Evolutionary conservation across 2,329 filamentous ascomycete species (phyloP).

Genomic region (Thelonectria rubi): DNA sequence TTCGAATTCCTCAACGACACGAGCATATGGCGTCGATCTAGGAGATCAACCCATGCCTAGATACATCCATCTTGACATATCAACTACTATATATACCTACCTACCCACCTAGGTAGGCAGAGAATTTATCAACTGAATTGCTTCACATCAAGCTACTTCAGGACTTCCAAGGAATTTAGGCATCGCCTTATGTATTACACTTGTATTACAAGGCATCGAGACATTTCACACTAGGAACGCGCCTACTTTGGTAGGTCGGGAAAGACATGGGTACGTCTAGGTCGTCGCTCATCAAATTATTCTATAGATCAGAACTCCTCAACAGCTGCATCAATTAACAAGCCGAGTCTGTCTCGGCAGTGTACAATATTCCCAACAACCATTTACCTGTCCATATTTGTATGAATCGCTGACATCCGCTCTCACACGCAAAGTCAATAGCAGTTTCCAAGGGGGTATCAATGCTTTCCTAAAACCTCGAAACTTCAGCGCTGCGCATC

Average conservation of each 20-base stretch:
- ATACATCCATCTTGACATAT: no score
- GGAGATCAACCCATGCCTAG: no score
- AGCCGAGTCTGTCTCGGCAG: background rate
- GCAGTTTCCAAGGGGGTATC: constrained; percentile 30
- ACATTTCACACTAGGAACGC: background rate
- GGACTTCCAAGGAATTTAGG: no score
- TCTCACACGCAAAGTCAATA: background rate
- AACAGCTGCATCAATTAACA: background rate
- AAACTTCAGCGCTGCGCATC: constrained; percentile 27
- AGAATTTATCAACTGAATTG: no score
- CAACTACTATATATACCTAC: no score
- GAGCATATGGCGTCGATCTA: no score
- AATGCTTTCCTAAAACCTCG: constrained; percentile 20
- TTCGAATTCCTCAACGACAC: no score
- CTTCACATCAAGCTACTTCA: no score
- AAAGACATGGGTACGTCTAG: background rate
- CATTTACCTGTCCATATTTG: background rate
- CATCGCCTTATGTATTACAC: background rate
- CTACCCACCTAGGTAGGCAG: no score
- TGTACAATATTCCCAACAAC: background rate
- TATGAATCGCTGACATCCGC: background rate
- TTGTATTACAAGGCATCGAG: background rate
- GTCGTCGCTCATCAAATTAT: background rate
- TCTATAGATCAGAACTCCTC: background rate
- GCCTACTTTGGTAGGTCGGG: no score